A percentile compares a stretch with the other conserved stretches of the same genome.
These are phyloP conservation scores for Daldinia concentrica DNA, from an alignment of 495 filamentous ascomycete species.

Conservation along the genomic window DNA sequence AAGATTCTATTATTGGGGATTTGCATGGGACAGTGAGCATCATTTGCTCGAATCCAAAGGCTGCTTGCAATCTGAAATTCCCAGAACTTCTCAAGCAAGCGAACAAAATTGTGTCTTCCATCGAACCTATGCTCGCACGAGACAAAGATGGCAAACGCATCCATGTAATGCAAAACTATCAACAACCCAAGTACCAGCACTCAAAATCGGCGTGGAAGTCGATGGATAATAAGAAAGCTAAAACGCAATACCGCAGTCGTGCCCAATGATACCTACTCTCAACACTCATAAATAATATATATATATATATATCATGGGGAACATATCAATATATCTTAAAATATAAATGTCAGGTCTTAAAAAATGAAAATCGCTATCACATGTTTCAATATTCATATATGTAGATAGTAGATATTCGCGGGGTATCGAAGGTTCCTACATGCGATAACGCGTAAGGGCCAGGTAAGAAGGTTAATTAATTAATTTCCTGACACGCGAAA, in stretches of 20 bases:
- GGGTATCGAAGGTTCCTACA: slow-evolving; percentile 6
- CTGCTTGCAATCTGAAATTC: slow-evolving; percentile 37
- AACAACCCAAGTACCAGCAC: background rate
- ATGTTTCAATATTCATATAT: background rate
- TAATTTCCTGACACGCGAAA: slow-evolving; percentile 32
- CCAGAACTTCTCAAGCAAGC: slow-evolving; percentile 31
- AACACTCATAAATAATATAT: background rate
- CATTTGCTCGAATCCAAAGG: slow-evolving; percentile 23
- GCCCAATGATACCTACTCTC: background rate
- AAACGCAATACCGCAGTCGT: background rate
- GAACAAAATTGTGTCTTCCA: slow-evolving; percentile 21
- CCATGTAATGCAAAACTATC: background rate
- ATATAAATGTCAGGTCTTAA: background rate
- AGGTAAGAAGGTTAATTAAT: slow-evolving; percentile 1
- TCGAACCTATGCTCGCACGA: slow-evolving; percentile 14
- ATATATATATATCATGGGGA: too few relatives aligned
- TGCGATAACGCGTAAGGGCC: slow-evolving; percentile 3
- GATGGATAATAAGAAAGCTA: background rate
- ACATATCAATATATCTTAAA: background rate
- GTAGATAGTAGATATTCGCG: slow-evolving; percentile 5
- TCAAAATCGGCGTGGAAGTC: background rate
- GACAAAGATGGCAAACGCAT: slow-evolving; percentile 17
- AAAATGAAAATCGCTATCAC: background rate
- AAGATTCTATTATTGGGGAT: slow-evolving; percentile 18
- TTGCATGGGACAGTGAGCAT: slow-evolving; percentile 47